A percentile compares a stretch with the other conserved stretches of the same genome.
Conservation (phyloP, 306 rosid species). For the Acacia acuminata region DNA sequence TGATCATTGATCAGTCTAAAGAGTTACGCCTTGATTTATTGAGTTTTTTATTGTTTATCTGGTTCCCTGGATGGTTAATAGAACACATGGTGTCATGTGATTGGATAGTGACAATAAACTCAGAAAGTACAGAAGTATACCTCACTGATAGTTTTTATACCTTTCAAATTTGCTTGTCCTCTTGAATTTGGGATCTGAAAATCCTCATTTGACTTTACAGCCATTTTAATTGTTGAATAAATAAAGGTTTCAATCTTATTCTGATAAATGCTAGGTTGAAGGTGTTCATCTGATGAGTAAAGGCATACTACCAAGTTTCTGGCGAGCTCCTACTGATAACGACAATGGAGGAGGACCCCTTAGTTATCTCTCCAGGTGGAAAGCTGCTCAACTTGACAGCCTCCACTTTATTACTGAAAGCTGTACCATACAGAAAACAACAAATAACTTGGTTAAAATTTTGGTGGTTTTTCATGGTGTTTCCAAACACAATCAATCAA, state of each 20-base stretch:
- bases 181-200: neutral
- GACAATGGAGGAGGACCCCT: slow-evolving; percentile 76
- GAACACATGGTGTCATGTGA: neutral
- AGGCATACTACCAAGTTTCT: slow-evolving; percentile 83
- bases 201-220: neutral
- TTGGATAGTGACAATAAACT: neutral
- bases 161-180: neutral
- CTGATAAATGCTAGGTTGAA: slow-evolving; percentile 54
- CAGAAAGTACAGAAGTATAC: neutral
- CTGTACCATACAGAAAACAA: slow-evolving; percentile 47
- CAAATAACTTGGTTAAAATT: slow-evolving; percentile 47
- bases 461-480: slow-evolving; percentile 57
- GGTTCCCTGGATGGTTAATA: neutral
- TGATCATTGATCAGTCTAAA: neutral
- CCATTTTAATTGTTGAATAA: slow-evolving; percentile 10
- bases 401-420: slow-evolving; percentile 64
- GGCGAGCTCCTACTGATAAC: slow-evolving; percentile 93
- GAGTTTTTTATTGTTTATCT: neutral
- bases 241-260: slow-evolving; percentile 17
- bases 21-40: neutral
- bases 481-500: slow-evolving; percentile 36
- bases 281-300: slow-evolving; percentile 68
- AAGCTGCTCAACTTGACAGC: slow-evolving; percentile 65
- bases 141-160: neutral
- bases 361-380: slow-evolving; percentile 81